A percentile compares a stretch with the other conserved stretches of the same genome.
phyloP scores from a whole-genome alignment of 441 rosid genomes.

The Croton setiger region DNA sequence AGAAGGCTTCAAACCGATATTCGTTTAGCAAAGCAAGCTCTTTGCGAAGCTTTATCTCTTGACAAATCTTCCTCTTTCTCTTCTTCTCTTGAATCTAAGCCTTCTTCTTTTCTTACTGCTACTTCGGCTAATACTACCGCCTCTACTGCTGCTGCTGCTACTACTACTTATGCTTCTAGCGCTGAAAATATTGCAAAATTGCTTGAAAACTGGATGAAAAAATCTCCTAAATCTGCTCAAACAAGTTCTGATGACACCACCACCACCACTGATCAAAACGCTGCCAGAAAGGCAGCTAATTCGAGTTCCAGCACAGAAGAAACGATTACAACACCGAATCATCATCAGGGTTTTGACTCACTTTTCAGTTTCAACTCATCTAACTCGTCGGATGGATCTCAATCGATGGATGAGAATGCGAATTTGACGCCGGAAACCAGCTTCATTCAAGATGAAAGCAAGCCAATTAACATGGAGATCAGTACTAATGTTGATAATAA shows the following conservation, averaged over 20 bases:
- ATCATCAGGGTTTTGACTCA: slow-evolving; percentile 35
- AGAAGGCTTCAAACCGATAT: slow-evolving; percentile 81
- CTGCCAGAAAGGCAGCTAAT: slow-evolving; percentile 19
- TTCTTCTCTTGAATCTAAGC: slow-evolving; percentile 16
- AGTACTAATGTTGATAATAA: not conserved
- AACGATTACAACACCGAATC: slow-evolving; percentile 22
- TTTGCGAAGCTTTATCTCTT: slow-evolving; percentile 70
- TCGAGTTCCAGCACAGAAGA: slow-evolving; percentile 36
- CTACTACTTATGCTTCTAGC: slow-evolving; percentile 56
- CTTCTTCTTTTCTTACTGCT: no score
- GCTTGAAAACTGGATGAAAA: slow-evolving; percentile 74
- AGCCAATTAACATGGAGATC: slow-evolving; percentile 26
- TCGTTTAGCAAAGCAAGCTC: slow-evolving; percentile 66
- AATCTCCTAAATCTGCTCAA: slow-evolving; percentile 30
- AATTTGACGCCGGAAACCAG: slow-evolving; percentile 43
- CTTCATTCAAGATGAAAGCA: slow-evolving; percentile 53
- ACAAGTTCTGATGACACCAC: slow-evolving; percentile 22
- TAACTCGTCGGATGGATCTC: slow-evolving; percentile 43
- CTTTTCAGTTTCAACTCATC: slow-evolving; percentile 49
- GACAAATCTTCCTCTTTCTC: slow-evolving; percentile 32
- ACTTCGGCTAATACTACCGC: slow-evolving; percentile 4
- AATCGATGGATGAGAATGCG: slow-evolving; percentile 37
- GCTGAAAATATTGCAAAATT: slow-evolving; percentile 76
- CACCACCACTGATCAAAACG: no score
- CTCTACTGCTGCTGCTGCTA: not conserved